Evolutionary conservation across 768 basidiomycete genomes (phyloP), one percentile per base, ranked within the genome.

Genomic region (Trametes elegans): DNA sequence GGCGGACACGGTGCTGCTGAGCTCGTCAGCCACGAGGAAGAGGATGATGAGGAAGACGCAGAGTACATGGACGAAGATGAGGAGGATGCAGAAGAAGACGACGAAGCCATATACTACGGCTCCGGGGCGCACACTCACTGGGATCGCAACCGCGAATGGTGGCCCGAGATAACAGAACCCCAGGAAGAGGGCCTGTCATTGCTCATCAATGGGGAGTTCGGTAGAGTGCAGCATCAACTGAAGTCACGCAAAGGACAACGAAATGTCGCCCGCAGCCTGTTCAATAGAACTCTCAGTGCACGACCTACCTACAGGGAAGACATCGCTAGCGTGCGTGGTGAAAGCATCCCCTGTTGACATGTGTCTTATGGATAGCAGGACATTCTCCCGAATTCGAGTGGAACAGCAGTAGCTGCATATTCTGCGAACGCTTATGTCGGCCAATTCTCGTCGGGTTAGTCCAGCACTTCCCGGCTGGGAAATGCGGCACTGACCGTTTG

Each of bases 161-260:
- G 69, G 53, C 64, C 69, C 27, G 58, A 71, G 39, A 74, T 79
- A 21, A 81, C 69, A 18, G 79, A 85, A 54, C 87, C 90, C 6
- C 80, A 86, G 67, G 62, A 79, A 46, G 76, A 72, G 28, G 93
- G 93, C 2, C 63, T 84, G 14, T 74, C 80, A 36, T 75, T 96
- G 11, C 75, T 91, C 9, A 79, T 79, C 60, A 78, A 84, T 61
- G 93, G 93, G 41, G 88, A 93, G 49, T 96, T 93, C 68, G 92
- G 92, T 16, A 71, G 80, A 53, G 74, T 90, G 29, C 73, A 74
- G 31, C 70, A 74, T 50, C 84, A 84, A 65, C 65, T 77, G 13
- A 74, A 70, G 58, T 69, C 72, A 28, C 72, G 74, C 40, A 71
- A 68, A 26, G 71, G 75, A 35, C 63, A 73, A 29, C 64, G 64